Evolutionary conservation across 371 early-diverging fungal genomes (phyloP), one percentile per base, ranked within the genome.

Genomic region (Rhizopus stolonifer): DNA sequence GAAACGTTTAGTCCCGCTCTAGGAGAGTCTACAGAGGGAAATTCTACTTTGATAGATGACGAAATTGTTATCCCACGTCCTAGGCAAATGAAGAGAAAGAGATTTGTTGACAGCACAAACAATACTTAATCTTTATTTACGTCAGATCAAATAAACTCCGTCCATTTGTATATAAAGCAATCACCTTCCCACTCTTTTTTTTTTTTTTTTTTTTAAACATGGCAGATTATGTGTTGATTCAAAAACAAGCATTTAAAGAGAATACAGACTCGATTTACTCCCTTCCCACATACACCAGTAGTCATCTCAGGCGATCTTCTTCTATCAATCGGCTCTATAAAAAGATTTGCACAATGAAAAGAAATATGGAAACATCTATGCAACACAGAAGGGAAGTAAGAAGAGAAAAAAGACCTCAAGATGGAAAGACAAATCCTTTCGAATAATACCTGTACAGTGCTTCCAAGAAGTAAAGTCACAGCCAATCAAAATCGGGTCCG

Each of bases 361-460:
- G 31, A 34, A 59, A 49, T n/a, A 51, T 54, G 17, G 43, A 53
- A 9, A 45, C 54, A 21, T 26, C 29, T 14, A 47, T 55, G 22
- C 32, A 31, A 26, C 43, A 25, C 40, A 39, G 58, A 53, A 51
- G 54, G 49, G 49, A 44, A 46, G 34, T 23, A 2, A 56, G 54
- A 31, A 52, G 56, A 26, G 67, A 66, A 26, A 72, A 72, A 44
- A 49, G 59, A 31, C 69, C 72, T 23, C 72, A 72, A 36, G 72
- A 72, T 56, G 72, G 72, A 3, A 67, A 68, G 29, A 72, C 72
- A 11, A 72, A 72, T 50, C 69, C 72, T 21, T 61, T 69, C 56
- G 69, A 69, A 54, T 69, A 49, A 52, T 36, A n/a, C 36, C 6
- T 8, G 36, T 5, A 36, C 36, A 36, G 46, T 46, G 31, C 14